A percentile compares a stretch with the other conserved stretches of the same genome.
Conservation (phyloP, 345 rosid genomes). For the Eutrema japonicum region DNA sequence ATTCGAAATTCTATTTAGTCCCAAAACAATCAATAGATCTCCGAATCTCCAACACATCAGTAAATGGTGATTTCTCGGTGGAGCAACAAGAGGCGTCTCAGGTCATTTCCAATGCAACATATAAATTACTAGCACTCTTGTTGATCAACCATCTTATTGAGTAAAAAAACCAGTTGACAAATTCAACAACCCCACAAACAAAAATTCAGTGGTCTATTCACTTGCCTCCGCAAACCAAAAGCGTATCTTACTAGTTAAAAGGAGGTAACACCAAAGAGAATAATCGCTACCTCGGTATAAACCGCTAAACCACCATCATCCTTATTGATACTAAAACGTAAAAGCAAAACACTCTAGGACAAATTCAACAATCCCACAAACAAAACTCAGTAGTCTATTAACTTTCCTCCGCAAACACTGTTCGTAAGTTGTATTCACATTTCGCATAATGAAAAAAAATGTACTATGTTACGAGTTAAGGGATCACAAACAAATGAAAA, state of each 20-base stretch:
- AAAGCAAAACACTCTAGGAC: not conserved
- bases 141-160: not conserved
- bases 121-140: not conserved
- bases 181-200: not conserved
- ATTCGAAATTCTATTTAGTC: not conserved
- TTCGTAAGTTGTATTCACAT: too few relatives aligned
- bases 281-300: not conserved
- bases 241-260: not conserved
- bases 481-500: not conserved
- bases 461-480: not conserved
- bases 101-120: slow-evolving; percentile 16
- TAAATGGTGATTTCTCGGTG: not conserved
- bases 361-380: not conserved
- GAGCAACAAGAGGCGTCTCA: not conserved
- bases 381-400: not conserved
- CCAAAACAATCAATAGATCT: not conserved
- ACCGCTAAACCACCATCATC: not conserved
- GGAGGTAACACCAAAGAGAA: not conserved
- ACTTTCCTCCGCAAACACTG: not conserved
- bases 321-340: not conserved
- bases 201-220: not conserved
- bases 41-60: not conserved
- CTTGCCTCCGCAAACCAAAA: slow-evolving; percentile 18
- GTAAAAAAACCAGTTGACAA: not conserved
- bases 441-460: too few relatives aligned